These are phyloP conservation scores for Mytilinidion resinicola DNA, from an alignment of 495 filamentous ascomycete genomes.

Conservation along the genomic window DNA sequence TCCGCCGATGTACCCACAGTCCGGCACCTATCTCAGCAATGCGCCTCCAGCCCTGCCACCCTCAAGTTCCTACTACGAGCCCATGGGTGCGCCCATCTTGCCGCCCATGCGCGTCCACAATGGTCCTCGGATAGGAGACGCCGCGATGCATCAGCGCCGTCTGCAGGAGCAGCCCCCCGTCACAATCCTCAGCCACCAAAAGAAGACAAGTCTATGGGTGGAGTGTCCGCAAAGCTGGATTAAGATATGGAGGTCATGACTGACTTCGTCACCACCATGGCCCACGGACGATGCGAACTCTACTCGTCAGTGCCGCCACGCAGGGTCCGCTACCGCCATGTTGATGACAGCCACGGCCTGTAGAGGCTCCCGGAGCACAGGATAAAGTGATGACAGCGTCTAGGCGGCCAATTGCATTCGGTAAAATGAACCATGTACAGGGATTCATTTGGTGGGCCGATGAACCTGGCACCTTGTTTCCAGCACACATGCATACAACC, in stretches of 20 bases:
- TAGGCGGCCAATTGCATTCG: too few relatives aligned
- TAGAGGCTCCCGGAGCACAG: too few relatives aligned
- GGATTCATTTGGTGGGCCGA: too few relatives aligned
- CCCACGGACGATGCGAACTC: conserved; percentile 70
- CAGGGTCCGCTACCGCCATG: too few relatives aligned
- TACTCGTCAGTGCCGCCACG: too few relatives aligned
- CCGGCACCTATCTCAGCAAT: conserved; percentile 26
- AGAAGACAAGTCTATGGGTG: conserved; percentile 52
- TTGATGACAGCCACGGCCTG: too few relatives aligned
- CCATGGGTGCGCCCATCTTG: conserved; percentile 30
- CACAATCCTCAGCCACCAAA: conserved; percentile 26
- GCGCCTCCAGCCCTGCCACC: conserved; percentile 23
- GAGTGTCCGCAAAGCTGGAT: conserved; percentile 91
- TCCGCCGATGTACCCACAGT: conserved; percentile 32
- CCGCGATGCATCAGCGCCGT: conserved; percentile 25
- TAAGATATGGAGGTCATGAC: conserved; percentile 99
- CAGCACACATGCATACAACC: too few relatives aligned
- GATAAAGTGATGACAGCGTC: too few relatives aligned
- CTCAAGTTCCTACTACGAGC: conserved; percentile 31
- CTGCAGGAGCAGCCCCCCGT: conserved; percentile 25
- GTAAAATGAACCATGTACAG: too few relatives aligned
- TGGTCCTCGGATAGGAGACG: conserved; percentile 12
- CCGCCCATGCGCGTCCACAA: conserved; percentile 35
- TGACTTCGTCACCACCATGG: conserved; percentile 93
- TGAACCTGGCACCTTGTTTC: too few relatives aligned